Conservation (phyloP, 441 rosid species). For the Erysimum cheiri region DNA sequence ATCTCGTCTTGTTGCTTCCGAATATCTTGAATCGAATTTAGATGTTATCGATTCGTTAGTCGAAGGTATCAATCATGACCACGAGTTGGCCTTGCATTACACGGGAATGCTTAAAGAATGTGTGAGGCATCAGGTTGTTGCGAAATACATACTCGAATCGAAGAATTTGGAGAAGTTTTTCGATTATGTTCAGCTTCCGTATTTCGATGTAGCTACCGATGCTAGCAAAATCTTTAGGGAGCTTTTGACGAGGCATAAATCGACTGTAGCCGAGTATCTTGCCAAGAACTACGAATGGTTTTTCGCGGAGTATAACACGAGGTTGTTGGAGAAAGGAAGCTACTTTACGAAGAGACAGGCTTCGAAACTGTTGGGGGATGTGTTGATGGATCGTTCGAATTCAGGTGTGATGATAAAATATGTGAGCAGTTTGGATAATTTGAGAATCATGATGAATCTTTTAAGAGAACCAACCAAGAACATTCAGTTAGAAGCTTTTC, state of each 20-base stretch:
- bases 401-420: constrained; percentile 74
- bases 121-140: constrained; percentile 67
- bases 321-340: constrained; percentile 62
- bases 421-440: constrained; percentile 74
- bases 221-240: constrained; percentile 80
- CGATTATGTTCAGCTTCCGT: constrained; percentile 66
- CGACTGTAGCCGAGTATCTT: constrained; percentile 79
- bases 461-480: constrained; percentile 56
- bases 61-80: constrained; percentile 48
- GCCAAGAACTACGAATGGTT: constrained; percentile 77
- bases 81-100: constrained; percentile 58
- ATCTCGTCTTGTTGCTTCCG: constrained; percentile 56
- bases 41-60: constrained; percentile 62
- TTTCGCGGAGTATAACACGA: constrained; percentile 67
- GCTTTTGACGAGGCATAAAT: constrained; percentile 84
- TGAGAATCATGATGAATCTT: constrained; percentile 91
- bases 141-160: constrained; percentile 69
- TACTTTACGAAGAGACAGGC: constrained; percentile 86
- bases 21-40: constrained; percentile 60
- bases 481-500: constrained; percentile 44
- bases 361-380: constrained; percentile 72
- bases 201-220: constrained; percentile 81
- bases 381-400: constrained; percentile 83
- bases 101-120: constrained; percentile 70
- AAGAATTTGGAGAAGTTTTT: constrained; percentile 65